Evolutionary conservation across 148 eudicot species (phyloP).

Genomic region (Simmondsia chinensis): DNA sequence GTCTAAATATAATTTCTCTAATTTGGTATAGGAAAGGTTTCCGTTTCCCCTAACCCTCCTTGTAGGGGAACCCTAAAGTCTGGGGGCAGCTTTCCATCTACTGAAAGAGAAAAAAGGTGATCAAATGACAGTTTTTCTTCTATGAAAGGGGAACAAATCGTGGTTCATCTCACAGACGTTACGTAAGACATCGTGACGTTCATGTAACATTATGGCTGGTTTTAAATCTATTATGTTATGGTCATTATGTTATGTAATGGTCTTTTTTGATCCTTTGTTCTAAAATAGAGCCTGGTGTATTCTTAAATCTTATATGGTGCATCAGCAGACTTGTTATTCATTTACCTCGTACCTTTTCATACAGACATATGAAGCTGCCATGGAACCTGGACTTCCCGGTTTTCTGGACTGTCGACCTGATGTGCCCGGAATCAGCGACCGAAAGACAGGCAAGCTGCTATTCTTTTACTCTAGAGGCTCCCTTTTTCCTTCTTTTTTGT

Average conservation of each 20-base stretch:
- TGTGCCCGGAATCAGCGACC: constrained; percentile 54
- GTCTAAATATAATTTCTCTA: too few relatives aligned
- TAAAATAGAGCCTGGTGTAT: not conserved
- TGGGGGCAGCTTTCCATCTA: too few relatives aligned
- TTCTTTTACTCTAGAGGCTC: too few relatives aligned
- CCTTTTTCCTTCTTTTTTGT: too few relatives aligned
- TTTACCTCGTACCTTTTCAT: not conserved
- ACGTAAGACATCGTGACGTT: not conserved
- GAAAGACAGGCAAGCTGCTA: constrained; percentile 46
- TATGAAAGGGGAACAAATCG: too few relatives aligned
- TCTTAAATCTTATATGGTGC: not conserved
- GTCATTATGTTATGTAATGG: not conserved
- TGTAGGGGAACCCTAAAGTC: too few relatives aligned
- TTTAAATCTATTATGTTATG: not conserved
- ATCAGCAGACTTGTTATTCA: not conserved
- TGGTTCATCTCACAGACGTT: not conserved
- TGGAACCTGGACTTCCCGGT: constrained; percentile 20
- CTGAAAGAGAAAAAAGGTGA: too few relatives aligned
- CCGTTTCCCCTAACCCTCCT: too few relatives aligned
- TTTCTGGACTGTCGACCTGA: constrained; percentile 33
- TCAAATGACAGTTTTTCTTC: too few relatives aligned
- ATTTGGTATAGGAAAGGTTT: too few relatives aligned
- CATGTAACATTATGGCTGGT: not conserved
- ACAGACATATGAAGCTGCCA: constrained; percentile 31
- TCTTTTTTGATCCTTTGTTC: not conserved